Conservation (phyloP, 2,329 filamentous ascomycete genomes). For the Trichoderma koningiopsis region DNA sequence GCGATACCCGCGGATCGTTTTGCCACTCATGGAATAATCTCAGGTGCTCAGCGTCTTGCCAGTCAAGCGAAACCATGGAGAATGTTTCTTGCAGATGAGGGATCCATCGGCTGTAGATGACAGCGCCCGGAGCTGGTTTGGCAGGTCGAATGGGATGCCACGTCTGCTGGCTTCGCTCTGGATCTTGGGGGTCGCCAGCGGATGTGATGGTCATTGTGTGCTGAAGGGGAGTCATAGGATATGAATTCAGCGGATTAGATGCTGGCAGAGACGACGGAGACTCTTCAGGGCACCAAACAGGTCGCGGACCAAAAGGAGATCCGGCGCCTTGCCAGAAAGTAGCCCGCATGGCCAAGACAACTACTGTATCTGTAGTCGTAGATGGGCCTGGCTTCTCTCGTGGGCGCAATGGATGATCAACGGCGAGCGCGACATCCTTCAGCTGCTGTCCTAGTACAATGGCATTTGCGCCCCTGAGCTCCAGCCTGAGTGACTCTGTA, state of each 20-base stretch:
- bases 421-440: conserved; percentile 51
- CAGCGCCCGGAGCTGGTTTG: conserved; percentile 70
- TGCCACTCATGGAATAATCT: conserved; percentile 77
- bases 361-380: conserved; percentile 36
- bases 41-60: conserved; percentile 63
- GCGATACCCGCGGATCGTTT: conserved; percentile 78
- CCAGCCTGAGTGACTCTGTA: conserved; percentile 53
- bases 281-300: conserved; percentile 60
- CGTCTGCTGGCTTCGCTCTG: conserved; percentile 51
- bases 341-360: conserved; percentile 50
- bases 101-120: conserved; percentile 78
- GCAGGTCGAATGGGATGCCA: conserved; percentile 71
- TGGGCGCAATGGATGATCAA: conserved; percentile 49
- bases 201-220: conserved; percentile 46
- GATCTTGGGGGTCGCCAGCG: conserved; percentile 46
- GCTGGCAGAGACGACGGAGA: conserved; percentile 41
- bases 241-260: conserved; percentile 45
- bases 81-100: conserved; percentile 76
- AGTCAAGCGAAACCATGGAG: conserved; percentile 75
- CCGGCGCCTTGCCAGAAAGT: conserved; percentile 73
- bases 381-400: conserved; percentile 34
- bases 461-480: conserved; percentile 45
- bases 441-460: conserved; percentile 44
- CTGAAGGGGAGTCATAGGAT: conserved; percentile 53
- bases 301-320: conserved; percentile 65